These are phyloP conservation scores for Ophiostoma pallidulum DNA, from an alignment of 2,329 filamentous ascomycete species.

Conservation along the genomic window DNA sequence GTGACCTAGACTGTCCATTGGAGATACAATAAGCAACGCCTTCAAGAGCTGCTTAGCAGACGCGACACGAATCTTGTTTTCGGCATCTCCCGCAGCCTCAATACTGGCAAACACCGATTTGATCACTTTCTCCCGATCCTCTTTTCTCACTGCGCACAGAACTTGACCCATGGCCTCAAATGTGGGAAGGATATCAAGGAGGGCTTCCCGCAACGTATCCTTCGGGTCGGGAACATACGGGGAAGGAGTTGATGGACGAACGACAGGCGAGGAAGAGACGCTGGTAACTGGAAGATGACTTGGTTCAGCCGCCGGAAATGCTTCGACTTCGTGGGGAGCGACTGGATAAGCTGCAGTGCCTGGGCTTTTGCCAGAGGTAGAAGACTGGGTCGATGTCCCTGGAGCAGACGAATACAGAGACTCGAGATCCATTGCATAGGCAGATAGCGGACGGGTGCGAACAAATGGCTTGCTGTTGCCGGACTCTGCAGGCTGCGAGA, in stretches of 20 bases:
- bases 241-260: background rate
- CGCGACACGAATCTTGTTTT: background rate
- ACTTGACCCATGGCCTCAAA: slow-evolving; percentile 4
- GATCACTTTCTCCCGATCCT: background rate
- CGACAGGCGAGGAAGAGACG: too few species aligned
- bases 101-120: background rate
- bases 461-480: background rate
- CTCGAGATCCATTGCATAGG: slow-evolving; percentile 13
- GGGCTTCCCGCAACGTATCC: background rate
- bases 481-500: slow-evolving; percentile 4
- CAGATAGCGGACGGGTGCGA: background rate
- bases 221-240: background rate
- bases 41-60: background rate
- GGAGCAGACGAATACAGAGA: slow-evolving; percentile 3
- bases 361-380: background rate
- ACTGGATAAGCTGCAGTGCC: too few species aligned
- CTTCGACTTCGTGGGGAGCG: too few species aligned
- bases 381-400: background rate
- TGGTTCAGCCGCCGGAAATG: too few species aligned
- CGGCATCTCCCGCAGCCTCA: too few species aligned
- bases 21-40: background rate
- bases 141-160: background rate
- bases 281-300: too few species aligned
- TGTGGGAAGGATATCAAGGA: slow-evolving; percentile 5
- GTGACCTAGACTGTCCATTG: background rate